Evolutionary conservation across 179 eudicot genomes (phyloP).

Genomic region (Silene coronaria): DNA sequence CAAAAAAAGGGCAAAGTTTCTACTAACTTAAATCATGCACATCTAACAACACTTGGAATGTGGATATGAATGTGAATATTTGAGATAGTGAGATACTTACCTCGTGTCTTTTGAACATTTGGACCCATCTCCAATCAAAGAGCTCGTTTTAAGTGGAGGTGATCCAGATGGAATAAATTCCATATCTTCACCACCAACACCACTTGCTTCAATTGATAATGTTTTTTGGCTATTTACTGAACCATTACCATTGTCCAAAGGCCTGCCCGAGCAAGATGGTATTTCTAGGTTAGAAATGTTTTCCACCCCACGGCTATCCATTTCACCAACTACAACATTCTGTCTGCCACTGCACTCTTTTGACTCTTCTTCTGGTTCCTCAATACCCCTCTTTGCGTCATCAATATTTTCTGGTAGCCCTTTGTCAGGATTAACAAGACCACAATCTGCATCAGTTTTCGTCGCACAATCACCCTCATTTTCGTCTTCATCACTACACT

Average conservation of each 20-base stretch:
- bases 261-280: slow-evolving; percentile 15
- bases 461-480: slow-evolving; percentile 16
- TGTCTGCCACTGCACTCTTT: slow-evolving; percentile 19
- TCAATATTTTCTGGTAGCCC: not conserved
- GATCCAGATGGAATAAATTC: slow-evolving; percentile 20
- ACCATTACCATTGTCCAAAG: slow-evolving; percentile 19
- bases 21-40: not conserved
- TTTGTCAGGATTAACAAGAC: not conserved
- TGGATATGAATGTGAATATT: not conserved
- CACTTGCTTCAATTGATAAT: slow-evolving; percentile 5
- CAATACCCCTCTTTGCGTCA: slow-evolving; percentile 21
- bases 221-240: slow-evolving; percentile 16
- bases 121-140: slow-evolving; percentile 26
- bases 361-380: slow-evolving; percentile 28
- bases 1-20: not conserved
- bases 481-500: slow-evolving; percentile 18
- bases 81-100: slow-evolving; percentile 27
- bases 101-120: slow-evolving; percentile 41
- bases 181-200: slow-evolving; percentile 17
- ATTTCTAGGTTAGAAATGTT: slow-evolving; percentile 24
- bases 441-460: not conserved
- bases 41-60: not conserved
- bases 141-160: slow-evolving; percentile 21
- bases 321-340: slow-evolving; percentile 18
- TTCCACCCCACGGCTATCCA: slow-evolving; percentile 18